phyloP scores from a whole-genome alignment of 1,139 yeast species.

The Pneumocystis murina region DNA sequence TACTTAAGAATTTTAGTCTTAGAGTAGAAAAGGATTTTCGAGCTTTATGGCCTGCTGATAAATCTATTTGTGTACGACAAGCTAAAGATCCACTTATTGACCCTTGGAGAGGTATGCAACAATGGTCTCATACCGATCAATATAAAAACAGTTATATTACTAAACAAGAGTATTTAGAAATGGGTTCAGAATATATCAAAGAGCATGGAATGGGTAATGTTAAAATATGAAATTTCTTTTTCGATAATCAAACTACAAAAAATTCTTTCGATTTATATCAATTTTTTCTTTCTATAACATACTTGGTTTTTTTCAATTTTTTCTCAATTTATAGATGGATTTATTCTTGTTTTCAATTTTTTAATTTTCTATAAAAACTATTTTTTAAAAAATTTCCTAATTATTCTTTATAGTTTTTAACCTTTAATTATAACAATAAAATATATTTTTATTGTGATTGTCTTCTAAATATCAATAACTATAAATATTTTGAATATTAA shows the following conservation, averaged over 20 bases:
- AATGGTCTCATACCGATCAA: constrained; percentile 46
- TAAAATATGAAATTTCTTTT: constrained; percentile 2
- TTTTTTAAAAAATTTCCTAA: neutral
- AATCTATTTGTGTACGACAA: constrained; percentile 43
- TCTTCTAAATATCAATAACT: too few species aligned
- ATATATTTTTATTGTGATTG: too few species aligned
- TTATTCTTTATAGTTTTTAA: too few species aligned
- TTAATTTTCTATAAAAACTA: neutral
- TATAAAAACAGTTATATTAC: constrained; percentile 41
- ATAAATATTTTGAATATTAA: too few species aligned
- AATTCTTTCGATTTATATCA: neutral
- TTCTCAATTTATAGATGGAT: neutral
- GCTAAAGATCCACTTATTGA: constrained; percentile 61
- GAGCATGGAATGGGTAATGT: constrained; percentile 70
- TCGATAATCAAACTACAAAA: neutral
- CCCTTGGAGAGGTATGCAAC: constrained; percentile 91
- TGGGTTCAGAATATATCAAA: constrained; percentile 77
- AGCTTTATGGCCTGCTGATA: constrained; percentile 53
- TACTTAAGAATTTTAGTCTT: constrained; percentile 47
- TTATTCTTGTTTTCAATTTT: neutral
- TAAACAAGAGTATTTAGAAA: constrained; percentile 64
- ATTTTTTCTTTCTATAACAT: neutral
- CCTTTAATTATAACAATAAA: too few species aligned
- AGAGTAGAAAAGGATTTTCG: constrained; percentile 56
- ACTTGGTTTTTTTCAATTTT: neutral